A percentile compares a stretch with the other conserved stretches of the same genome.
phyloP scores from a whole-genome alignment of 495 filamentous ascomycete species.

The Penicillium bovifimosum region DNA sequence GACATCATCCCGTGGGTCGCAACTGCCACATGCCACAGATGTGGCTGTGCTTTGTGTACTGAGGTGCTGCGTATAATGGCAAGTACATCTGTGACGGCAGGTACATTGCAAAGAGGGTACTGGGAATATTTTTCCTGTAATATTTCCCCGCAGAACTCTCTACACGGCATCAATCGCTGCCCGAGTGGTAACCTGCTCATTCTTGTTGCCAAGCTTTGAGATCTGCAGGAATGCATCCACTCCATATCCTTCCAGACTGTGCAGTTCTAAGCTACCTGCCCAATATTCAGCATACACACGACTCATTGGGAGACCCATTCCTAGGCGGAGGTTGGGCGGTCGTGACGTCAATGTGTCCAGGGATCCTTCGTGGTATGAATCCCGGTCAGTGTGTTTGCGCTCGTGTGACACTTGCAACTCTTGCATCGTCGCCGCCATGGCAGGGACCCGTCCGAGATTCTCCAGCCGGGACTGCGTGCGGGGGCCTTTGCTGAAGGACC shows the following conservation, averaged over 20 bases:
- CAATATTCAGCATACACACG: conserved; percentile 98
- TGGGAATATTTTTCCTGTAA: conserved; percentile 6
- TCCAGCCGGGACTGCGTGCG: conserved; percentile 64
- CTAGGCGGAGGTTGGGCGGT: conserved; percentile 81
- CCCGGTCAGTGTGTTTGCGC: conserved; percentile 26
- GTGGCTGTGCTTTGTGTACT: background rate
- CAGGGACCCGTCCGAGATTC: conserved; percentile 81
- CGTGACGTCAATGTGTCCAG: conserved; percentile 71
- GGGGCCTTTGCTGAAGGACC: conserved; percentile 93
- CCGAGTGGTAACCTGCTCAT: conserved; percentile 86
- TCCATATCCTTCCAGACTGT: conserved; percentile 92
- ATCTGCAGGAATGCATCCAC: conserved; percentile 98
- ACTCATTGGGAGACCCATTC: conserved; percentile 91
- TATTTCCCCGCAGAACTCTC: conserved; percentile 9
- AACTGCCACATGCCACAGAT: background rate
- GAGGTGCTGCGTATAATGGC: background rate
- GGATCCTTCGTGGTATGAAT: conserved; percentile 52
- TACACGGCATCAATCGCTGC: conserved; percentile 86
- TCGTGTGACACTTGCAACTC: conserved; percentile 53
- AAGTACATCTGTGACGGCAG: background rate
- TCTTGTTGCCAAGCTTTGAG: conserved; percentile 95
- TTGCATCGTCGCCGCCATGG: conserved; percentile 91
- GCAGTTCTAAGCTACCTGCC: conserved; percentile 88
- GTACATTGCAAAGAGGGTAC: background rate
- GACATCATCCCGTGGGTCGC: conserved; percentile 1